Evolutionary conservation across 345 rosid species (phyloP).

Genomic region (Acer yangbiense): DNA sequence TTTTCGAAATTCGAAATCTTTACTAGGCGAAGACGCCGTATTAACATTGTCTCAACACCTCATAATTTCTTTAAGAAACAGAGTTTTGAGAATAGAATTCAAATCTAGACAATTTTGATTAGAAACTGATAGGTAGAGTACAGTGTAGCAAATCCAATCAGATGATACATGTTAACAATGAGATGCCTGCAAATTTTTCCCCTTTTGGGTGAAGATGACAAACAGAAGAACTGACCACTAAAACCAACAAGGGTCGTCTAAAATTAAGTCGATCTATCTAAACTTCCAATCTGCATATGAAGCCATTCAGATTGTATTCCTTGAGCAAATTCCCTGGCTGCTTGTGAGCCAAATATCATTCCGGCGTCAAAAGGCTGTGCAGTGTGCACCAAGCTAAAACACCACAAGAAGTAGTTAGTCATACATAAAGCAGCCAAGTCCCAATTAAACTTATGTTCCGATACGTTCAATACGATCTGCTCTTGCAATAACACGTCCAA

Average conservation of each 20-base stretch:
- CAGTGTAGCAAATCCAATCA: conserved; percentile 7
- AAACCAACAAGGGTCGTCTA: neutral
- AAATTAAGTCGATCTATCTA: conserved; percentile 50
- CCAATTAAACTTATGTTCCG: neutral
- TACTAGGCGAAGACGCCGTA: too few relatives aligned
- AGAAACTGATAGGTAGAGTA: neutral
- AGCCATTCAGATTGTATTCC: conserved; percentile 71
- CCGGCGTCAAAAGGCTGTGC: conserved; percentile 57
- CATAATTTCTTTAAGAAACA: conserved; percentile 6
- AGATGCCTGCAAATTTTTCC: conserved; percentile 14
- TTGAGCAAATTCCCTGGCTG: conserved; percentile 54
- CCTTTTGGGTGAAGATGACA: neutral
- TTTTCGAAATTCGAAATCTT: too few relatives aligned
- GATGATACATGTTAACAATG: conserved; percentile 17
- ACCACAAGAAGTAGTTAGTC: conserved; percentile 7
- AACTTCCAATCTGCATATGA: conserved; percentile 72
- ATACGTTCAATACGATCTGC: neutral
- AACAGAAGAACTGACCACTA: conserved; percentile 8
- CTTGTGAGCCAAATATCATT: conserved; percentile 63
- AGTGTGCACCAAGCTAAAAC: conserved; percentile 48
- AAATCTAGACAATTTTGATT: conserved; percentile 7
- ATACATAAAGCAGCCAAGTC: neutral
- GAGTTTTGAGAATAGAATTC: conserved; percentile 2
- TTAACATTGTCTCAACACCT: neutral
- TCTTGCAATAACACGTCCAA: neutral